Conservation (phyloP, 306 rosid genomes). For the Benincasa hispida region DNA sequence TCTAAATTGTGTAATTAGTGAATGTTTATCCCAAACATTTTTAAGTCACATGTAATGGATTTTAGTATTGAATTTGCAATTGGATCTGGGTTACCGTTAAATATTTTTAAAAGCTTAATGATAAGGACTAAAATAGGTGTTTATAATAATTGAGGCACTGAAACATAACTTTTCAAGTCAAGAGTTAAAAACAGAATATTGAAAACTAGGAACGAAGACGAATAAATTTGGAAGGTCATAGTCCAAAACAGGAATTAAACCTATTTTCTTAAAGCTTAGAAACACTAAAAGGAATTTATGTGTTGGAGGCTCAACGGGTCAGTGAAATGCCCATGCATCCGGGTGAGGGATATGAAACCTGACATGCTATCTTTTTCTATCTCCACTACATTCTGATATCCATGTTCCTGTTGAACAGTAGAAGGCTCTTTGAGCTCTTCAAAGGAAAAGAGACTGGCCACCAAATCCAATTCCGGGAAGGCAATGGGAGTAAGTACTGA, state of each 20-base stretch:
- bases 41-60: neutral
- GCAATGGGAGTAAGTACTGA: slow-evolving; percentile 12
- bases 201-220: neutral
- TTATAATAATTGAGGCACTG: neutral
- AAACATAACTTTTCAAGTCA: neutral
- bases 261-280: neutral
- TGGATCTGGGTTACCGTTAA: neutral
- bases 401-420: slow-evolving; percentile 23
- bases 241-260: neutral
- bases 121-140: neutral
- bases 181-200: neutral
- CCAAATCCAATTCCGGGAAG: slow-evolving; percentile 20
- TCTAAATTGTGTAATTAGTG: neutral
- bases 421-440: slow-evolving; percentile 82
- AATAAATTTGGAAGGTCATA: neutral
- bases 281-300: neutral
- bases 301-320: neutral
- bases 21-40: neutral
- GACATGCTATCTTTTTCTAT: neutral
- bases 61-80: neutral
- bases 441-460: slow-evolving; percentile 33
- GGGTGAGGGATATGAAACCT: neutral
- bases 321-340: neutral
- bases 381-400: neutral
- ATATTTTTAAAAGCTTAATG: neutral